Conservation (phyloP, 106 monocot species). For the Allium fistulosum region DNA sequence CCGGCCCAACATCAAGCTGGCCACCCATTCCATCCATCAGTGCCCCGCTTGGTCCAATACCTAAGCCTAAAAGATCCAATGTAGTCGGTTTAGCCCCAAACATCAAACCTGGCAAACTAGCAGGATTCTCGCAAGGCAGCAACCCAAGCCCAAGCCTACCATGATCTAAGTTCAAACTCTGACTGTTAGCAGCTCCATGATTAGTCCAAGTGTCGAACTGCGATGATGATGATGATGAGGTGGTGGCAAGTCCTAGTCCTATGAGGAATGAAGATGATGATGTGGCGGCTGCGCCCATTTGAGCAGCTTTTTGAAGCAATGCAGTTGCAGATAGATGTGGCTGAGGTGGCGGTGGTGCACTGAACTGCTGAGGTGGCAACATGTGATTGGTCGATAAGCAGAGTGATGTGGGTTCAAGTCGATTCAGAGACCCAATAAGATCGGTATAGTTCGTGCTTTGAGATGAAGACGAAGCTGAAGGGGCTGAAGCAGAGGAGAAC, state of each 20-base stretch:
- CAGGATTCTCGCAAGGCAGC: constrained; percentile 1
- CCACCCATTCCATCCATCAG: constrained; percentile 55
- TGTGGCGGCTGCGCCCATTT: constrained; percentile 14
- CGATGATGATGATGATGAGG: not conserved
- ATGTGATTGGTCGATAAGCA: constrained; percentile 16
- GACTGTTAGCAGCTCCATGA: not conserved
- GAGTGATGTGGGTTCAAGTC: constrained; percentile 25
- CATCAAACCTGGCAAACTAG: constrained; percentile 5
- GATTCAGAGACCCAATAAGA: constrained; percentile 23
- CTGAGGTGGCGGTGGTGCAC: constrained; percentile 15
- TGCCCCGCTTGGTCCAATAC: constrained; percentile 38
- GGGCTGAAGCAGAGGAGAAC: constrained; percentile 13
- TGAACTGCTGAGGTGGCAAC: constrained; percentile 13
- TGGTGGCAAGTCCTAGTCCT: constrained; percentile 8
- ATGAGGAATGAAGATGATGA: constrained; percentile 7
- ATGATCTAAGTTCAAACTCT: not conserved
- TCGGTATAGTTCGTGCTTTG: constrained; percentile 16
- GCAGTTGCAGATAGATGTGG: constrained; percentile 31
- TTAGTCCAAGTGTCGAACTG: too few relatives aligned
- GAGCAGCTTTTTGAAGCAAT: constrained; percentile 19
- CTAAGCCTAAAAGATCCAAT: constrained; percentile 77
- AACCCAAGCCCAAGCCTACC: constrained; percentile 7
- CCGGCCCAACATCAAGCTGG: constrained; percentile 23
- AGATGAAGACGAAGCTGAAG: constrained; percentile 2
- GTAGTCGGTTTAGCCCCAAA: constrained; percentile 57